These are phyloP conservation scores for Candida chauliodis DNA, from an alignment of 805 yeast species.

Conservation along the genomic window DNA sequence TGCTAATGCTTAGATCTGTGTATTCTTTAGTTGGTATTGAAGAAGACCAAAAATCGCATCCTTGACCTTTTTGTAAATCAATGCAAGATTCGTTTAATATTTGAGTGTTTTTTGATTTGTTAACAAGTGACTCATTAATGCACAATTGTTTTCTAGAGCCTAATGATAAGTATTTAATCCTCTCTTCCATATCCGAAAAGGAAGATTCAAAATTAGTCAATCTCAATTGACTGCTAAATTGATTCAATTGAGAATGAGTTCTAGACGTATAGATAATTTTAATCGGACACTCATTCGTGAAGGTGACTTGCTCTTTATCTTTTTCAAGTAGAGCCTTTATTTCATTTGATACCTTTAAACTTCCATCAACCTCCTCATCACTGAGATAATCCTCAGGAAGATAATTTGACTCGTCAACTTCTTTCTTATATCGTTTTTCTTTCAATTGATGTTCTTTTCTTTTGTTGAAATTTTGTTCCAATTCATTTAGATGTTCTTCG, in stretches of 20 bases:
- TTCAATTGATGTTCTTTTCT: constrained; percentile 14
- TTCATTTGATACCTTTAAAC: constrained; percentile 40
- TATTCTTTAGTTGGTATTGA: constrained; percentile 37
- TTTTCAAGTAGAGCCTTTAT: constrained; percentile 46
- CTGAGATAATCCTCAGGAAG: constrained; percentile 37
- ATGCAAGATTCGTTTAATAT: constrained; percentile 77
- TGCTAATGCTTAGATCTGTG: constrained; percentile 52
- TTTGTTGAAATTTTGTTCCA: constrained; percentile 22
- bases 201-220: constrained; percentile 65
- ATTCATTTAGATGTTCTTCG: constrained; percentile 37
- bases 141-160: constrained; percentile 88
- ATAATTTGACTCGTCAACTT: constrained; percentile 14
- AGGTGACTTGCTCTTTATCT: constrained; percentile 17
- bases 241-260: constrained; percentile 86
- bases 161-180: constrained; percentile 64
- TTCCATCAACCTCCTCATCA: constrained; percentile 24
- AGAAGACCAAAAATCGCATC: constrained; percentile 25
- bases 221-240: constrained; percentile 69
- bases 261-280: constrained; percentile 73
- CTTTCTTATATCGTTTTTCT: constrained; percentile 6
- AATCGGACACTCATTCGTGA: constrained; percentile 26
- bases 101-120: constrained; percentile 43
- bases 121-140: constrained; percentile 62
- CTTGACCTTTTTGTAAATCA: constrained; percentile 52
- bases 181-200: constrained; percentile 43